Evolutionary conservation across 2,329 filamentous ascomycete species (phyloP), one percentile per base, ranked within the genome.

Genomic region (Fusarium lateritium): DNA sequence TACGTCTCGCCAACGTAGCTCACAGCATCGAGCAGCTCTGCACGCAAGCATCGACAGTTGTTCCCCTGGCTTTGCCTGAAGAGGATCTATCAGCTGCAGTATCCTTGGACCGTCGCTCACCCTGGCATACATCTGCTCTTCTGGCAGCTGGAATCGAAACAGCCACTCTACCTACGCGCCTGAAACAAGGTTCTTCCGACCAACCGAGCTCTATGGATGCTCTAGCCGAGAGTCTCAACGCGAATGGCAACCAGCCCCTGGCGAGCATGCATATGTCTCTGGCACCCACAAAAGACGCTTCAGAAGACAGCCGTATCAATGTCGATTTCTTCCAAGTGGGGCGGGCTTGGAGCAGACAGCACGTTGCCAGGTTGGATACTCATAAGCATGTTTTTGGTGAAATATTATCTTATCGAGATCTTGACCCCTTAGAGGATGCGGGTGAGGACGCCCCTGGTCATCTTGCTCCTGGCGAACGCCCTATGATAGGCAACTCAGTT

Each of bases 101-200:
- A 7, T 79, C 79, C 4, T 69, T 96, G 15, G 87, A 94, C 72
- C 70, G 79, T 11, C 79, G 81, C 9, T 96, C 92, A 0, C 82
- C 85, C 57, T 99, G 96, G 96, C 90, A 97, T 73, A 88, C 88
- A 5, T 91, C 93, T 14, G 94, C 92, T 3, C 80, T 98, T 15
- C 85, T 97, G 65, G 88, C 89, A 15, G 85, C 92, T 1, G 92
- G 92, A 2, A 77, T 97, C 14, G 96, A 98, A 78, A 93, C 89
- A 24, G 88, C 91, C 34, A 93, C 91, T 2, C 80, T 98, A 15
- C 92, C 93, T 8, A 91, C 93, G 2, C 87, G 95, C 5, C 80
- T 97, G 31, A 85, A 84, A 31, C 78, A 84, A 13, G 78, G 78
- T 6, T 77, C 72, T 66, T 83, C 77, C 70, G 81, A 57, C 6